These are phyloP conservation scores for Sporobolomyces phaffii DNA, from an alignment of 768 basidiomycete genomes.

Conservation along the genomic window DNA sequence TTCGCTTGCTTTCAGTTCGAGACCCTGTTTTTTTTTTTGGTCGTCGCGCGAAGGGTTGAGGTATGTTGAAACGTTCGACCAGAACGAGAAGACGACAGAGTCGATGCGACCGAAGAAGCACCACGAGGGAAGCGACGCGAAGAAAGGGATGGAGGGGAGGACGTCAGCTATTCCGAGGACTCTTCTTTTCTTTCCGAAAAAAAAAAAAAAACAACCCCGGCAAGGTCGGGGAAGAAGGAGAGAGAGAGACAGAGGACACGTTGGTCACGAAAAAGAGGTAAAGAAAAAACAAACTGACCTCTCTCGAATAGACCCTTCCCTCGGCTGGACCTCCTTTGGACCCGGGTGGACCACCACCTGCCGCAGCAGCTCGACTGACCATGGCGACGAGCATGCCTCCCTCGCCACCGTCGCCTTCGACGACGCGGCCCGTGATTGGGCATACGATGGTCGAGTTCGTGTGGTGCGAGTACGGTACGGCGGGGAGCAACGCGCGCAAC, in stretches of 20 bases:
- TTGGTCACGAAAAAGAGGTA: not conserved
- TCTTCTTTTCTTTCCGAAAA: no score
- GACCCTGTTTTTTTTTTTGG: slow-evolving; percentile 13
- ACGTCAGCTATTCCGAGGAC: no score
- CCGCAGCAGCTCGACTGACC: slow-evolving; percentile 7
- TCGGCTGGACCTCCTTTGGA: slow-evolving; percentile 14
- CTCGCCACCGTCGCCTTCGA: slow-evolving; percentile 64
- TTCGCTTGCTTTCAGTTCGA: slow-evolving; percentile 49
- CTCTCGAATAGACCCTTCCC: slow-evolving; percentile 33
- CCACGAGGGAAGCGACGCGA: no score
- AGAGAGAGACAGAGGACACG: not conserved
- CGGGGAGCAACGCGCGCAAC: slow-evolving; percentile 65
- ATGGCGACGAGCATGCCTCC: slow-evolving; percentile 35
- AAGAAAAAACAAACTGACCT: slow-evolving; percentile 51
- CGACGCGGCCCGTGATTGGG: slow-evolving; percentile 79
- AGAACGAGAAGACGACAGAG: no score
- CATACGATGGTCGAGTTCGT: slow-evolving; percentile 94
- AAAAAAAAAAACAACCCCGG: no score
- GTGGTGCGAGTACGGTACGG: slow-evolving; percentile 89
- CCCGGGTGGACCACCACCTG: no score
- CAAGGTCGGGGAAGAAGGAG: no score
- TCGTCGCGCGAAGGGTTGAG: no score
- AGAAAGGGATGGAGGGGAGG: no score
- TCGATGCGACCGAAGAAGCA: no score
- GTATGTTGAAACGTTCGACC: no score